Evolutionary conservation across 192 early-diverging fungal species (phyloP).

Genomic region (Kappamyces sp.): DNA sequence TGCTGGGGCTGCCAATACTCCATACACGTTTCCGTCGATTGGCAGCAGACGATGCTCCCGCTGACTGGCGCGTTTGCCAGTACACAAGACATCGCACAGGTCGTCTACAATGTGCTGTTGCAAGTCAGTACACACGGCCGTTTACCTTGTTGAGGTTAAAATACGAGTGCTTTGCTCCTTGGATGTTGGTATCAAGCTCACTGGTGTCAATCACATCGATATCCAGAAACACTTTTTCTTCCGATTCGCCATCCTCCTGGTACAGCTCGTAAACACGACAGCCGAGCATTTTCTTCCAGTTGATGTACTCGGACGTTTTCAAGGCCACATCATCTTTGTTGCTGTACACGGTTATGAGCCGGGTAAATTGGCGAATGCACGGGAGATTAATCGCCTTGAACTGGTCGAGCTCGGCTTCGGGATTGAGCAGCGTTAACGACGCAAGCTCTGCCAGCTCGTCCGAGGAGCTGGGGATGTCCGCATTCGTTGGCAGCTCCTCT

Average conservation of each 20-base stretch:
- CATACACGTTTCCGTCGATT: constrained; percentile 13
- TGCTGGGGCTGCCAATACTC: constrained; percentile 7
- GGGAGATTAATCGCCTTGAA: not conserved
- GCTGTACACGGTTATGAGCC: constrained; percentile 11
- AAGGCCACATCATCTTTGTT: constrained; percentile 9
- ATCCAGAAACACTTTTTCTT: constrained; percentile 4
- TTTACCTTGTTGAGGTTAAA: constrained; percentile 12
- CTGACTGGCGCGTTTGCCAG: constrained; percentile 6
- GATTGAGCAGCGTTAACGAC: constrained; percentile 9
- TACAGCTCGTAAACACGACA: not conserved
- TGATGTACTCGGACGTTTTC: not conserved
- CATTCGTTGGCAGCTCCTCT: too few relatives aligned
- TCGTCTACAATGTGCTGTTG: constrained; percentile 17
- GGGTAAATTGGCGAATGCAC: constrained; percentile 6
- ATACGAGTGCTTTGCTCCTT: constrained; percentile 7
- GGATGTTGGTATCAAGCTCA: constrained; percentile 17
- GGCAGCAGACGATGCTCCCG: constrained; percentile 9
- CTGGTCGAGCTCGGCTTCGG: constrained; percentile 3
- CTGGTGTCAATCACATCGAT: constrained; percentile 18
- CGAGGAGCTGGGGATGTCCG: too few relatives aligned
- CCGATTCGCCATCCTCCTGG: too few relatives aligned
- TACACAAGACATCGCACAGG: constrained; percentile 9
- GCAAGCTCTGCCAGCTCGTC: too few relatives aligned
- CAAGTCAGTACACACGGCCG: not conserved
- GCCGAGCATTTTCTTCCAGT: too few relatives aligned